phyloP scores from a whole-genome alignment of 2,329 filamentous ascomycete genomes.

The Cyphellophora europaea region DNA sequence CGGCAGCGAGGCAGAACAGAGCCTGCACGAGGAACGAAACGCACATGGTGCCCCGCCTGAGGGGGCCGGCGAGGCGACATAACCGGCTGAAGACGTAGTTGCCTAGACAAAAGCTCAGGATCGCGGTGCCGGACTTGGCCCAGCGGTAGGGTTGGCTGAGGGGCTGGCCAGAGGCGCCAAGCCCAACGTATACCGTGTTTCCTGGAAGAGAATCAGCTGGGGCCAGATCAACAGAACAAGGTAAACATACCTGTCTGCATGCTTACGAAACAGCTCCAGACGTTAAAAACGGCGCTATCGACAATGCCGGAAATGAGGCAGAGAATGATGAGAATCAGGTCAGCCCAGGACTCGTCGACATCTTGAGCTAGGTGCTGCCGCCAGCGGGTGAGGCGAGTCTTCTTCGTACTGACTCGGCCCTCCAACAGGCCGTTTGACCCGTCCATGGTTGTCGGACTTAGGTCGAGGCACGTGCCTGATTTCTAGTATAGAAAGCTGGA shows the following conservation, averaged over 20 bases:
- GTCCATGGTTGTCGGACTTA: too few relatives aligned
- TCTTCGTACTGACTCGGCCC: too few relatives aligned
- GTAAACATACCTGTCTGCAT: slow-evolving; percentile 34
- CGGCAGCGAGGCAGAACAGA: slow-evolving; percentile 16
- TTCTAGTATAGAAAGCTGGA: too few relatives aligned
- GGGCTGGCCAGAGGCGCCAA: slow-evolving; percentile 30
- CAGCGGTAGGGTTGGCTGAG: slow-evolving; percentile 27
- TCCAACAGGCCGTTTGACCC: too few relatives aligned
- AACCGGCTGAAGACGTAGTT: slow-evolving; percentile 28
- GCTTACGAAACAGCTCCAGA: slow-evolving; percentile 36
- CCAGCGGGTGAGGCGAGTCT: too few relatives aligned
- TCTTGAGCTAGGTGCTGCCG: too few relatives aligned
- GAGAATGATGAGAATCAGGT: slow-evolving; percentile 18
- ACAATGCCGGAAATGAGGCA: slow-evolving; percentile 33
- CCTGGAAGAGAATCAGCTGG: slow-evolving; percentile 18
- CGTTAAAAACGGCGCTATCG: slow-evolving; percentile 34
- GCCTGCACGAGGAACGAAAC: slow-evolving; percentile 30
- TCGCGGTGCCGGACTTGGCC: slow-evolving; percentile 31
- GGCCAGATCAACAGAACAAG: background rate
- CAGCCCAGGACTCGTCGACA: too few relatives aligned
- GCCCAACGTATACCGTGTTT: slow-evolving; percentile 32
- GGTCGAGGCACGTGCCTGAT: too few relatives aligned
- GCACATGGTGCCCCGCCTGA: slow-evolving; percentile 29
- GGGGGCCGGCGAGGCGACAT: slow-evolving; percentile 23
- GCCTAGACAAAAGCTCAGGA: slow-evolving; percentile 26